Conservation (phyloP, 164 flowering plant species). For the Vitis cinerea region DNA sequence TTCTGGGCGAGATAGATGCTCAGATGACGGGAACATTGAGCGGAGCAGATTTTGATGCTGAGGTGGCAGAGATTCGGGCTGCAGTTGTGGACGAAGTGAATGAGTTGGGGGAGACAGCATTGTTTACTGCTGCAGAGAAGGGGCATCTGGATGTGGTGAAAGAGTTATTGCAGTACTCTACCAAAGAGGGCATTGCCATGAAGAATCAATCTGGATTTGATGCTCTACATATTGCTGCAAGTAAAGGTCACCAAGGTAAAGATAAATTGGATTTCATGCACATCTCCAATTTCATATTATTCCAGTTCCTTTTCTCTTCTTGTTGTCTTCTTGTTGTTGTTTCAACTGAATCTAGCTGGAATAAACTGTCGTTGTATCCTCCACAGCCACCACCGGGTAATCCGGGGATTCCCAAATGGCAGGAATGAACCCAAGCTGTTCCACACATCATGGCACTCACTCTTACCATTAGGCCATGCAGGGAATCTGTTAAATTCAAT, state of each 20-base stretch:
- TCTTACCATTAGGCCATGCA: too few species aligned
- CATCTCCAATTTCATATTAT: not conserved
- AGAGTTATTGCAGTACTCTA: conserved; percentile 38
- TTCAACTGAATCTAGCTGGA: not conserved
- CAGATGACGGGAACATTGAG: conserved; percentile 58
- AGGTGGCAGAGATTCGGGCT: conserved; percentile 58
- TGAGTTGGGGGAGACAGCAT: conserved; percentile 48
- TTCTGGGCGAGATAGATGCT: conserved; percentile 58
- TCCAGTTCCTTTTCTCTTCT: not conserved
- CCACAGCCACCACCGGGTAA: too few species aligned
- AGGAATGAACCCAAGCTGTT: too few species aligned
- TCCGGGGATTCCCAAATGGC: too few species aligned
- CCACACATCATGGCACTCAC: too few species aligned
- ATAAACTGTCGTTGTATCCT: too few species aligned
- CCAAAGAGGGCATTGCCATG: conserved; percentile 35
- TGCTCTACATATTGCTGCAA: conserved; percentile 72
- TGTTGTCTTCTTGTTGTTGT: not conserved
- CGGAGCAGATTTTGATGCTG: conserved; percentile 71
- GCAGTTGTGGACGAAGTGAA: conserved; percentile 47
- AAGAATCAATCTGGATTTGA: conserved; percentile 65
- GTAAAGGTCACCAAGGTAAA: conserved; percentile 63
- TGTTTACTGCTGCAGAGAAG: conserved; percentile 42
- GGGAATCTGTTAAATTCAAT: too few species aligned
- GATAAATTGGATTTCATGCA: not conserved
- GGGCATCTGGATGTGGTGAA: conserved; percentile 43